Conservation (phyloP, 139 green algal species). For the Chlorella sp. region DNA sequence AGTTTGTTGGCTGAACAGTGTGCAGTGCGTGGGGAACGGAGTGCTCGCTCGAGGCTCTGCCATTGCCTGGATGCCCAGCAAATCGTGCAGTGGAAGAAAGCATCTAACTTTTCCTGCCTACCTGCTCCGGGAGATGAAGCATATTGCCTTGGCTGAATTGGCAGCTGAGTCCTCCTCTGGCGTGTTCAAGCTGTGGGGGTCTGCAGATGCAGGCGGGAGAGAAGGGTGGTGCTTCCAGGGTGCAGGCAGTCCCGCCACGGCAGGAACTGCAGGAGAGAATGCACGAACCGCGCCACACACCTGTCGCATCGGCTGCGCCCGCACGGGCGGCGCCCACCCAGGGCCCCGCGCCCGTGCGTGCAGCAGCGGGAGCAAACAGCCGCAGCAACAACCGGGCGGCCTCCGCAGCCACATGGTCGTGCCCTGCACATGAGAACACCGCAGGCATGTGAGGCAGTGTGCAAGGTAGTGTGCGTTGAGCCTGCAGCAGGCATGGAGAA, state of each 20-base stretch:
- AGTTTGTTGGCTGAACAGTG: too few species aligned
- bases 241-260: too few species aligned
- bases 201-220: too few species aligned
- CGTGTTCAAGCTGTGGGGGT: too few species aligned
- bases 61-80: neutral
- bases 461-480: too few species aligned
- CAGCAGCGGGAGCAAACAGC: constrained; percentile 67
- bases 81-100: neutral
- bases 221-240: too few species aligned
- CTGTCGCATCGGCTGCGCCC: neutral
- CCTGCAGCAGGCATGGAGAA: too few species aligned
- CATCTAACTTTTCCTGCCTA: neutral
- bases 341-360: constrained; percentile 42
- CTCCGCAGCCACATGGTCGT: constrained; percentile 72
- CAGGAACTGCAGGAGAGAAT: too few species aligned
- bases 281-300: neutral
- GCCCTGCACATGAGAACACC: too few species aligned
- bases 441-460: too few species aligned
- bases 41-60: too few species aligned
- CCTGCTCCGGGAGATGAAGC: constrained; percentile 43
- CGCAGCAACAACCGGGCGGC: constrained; percentile 71
- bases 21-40: too few species aligned
- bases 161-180: constrained; percentile 18
- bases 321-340: constrained; percentile 16
- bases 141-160: constrained; percentile 59